A percentile compares a stretch with the other conserved stretches of the same genome.
phyloP scores from a whole-genome alignment of 768 basidiomycete species.

The Lanmaoa pseudosensibilis region DNA sequence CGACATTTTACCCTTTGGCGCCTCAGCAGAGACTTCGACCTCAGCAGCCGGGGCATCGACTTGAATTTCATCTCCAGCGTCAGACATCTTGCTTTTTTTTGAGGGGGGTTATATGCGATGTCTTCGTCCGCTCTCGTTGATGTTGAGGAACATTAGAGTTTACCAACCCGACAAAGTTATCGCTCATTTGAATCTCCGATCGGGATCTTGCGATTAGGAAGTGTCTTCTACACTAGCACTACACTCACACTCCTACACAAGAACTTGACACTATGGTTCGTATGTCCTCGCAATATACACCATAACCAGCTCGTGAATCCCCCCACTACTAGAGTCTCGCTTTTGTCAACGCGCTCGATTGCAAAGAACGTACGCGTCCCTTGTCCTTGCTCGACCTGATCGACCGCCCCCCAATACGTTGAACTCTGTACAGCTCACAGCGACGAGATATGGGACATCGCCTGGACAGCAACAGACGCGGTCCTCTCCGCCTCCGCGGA shows the following conservation, averaged over 20 bases:
- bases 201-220: slow-evolving; percentile 43
- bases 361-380: slow-evolving; percentile 65
- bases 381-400: slow-evolving; percentile 3
- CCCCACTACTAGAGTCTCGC: slow-evolving; percentile 56
- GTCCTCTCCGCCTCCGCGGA: slow-evolving; percentile 76
- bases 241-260: background rate
- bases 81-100: slow-evolving; percentile 71
- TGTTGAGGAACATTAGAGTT: slow-evolving; percentile 66
- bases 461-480: slow-evolving; percentile 67
- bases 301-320: slow-evolving; percentile 23
- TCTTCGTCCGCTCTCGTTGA: slow-evolving; percentile 97
- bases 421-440: slow-evolving; percentile 56
- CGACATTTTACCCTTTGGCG: slow-evolving; percentile 92
- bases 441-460: slow-evolving; percentile 77
- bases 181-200: slow-evolving; percentile 51
- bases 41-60: slow-evolving; percentile 61
- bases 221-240: background rate
- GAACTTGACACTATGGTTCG: slow-evolving; percentile 27
- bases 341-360: slow-evolving; percentile 70
- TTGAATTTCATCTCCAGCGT: slow-evolving; percentile 94
- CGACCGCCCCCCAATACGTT: background rate
- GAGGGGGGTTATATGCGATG: slow-evolving; percentile 43
- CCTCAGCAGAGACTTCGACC: slow-evolving; percentile 83
- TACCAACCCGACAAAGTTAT: slow-evolving; percentile 29
- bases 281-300: slow-evolving; percentile 10